phyloP scores from a whole-genome alignment of 305 asterid species.

The Fraxinus nigra region DNA sequence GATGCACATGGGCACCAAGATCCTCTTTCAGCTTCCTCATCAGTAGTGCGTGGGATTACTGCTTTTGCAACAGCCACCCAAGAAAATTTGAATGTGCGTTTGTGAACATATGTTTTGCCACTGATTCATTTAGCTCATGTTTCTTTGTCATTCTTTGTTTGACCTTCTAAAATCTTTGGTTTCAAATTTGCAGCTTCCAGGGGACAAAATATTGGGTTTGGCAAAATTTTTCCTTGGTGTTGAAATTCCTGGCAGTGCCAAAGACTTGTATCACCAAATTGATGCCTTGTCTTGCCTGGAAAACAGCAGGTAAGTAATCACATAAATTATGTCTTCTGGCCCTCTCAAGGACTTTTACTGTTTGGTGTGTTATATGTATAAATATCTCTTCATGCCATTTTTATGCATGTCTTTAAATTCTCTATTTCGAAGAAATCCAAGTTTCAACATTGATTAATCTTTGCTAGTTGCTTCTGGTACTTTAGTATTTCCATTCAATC shows the following conservation, averaged over 20 bases:
- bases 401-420: constrained; percentile 10
- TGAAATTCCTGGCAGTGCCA: constrained; percentile 79
- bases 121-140: neutral
- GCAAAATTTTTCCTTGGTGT: constrained; percentile 84
- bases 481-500: neutral
- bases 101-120: constrained; percentile 2
- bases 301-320: constrained; percentile 53
- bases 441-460: neutral
- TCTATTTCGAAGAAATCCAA: neutral
- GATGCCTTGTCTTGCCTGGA: constrained; percentile 79
- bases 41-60: constrained; percentile 76
- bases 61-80: constrained; percentile 65
- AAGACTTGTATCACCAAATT: constrained; percentile 80
- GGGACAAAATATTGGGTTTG: constrained; percentile 77
- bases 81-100: constrained; percentile 62
- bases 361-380: neutral
- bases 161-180: constrained; percentile 23
- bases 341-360: constrained; percentile 8
- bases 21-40: constrained; percentile 81
- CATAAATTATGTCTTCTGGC: neutral
- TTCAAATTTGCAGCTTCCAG: constrained; percentile 68
- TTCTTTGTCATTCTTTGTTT: constrained; percentile 8
- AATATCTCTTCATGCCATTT: neutral
- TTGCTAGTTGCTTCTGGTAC: neutral
- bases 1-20: constrained; percentile 70